A percentile compares a stretch with the other conserved stretches of the same genome.
Evolutionary conservation across 2,329 filamentous ascomycete species (phyloP).

Genomic region (Paraconiothyrium brasiliense): DNA sequence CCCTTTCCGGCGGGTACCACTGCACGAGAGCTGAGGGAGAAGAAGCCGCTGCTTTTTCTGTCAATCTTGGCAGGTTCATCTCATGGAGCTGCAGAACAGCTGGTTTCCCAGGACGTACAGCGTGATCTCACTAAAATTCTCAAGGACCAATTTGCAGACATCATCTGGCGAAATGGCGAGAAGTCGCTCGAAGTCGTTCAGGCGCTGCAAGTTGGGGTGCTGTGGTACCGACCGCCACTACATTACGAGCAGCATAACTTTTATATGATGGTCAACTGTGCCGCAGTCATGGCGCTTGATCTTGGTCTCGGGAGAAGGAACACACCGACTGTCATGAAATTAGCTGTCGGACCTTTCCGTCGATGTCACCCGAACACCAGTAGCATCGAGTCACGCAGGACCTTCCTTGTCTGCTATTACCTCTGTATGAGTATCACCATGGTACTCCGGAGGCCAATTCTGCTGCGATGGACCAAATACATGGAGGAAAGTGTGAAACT

Average conservation of each 20-base stretch:
- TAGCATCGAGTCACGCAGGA: slow-evolving; percentile 65
- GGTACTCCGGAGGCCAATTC: slow-evolving; percentile 66
- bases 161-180: slow-evolving; percentile 76
- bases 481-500: slow-evolving; percentile 70
- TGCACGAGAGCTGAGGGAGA: slow-evolving; percentile 63
- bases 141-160: slow-evolving; percentile 77
- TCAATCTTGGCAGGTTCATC: slow-evolving; percentile 65
- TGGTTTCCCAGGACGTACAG: slow-evolving; percentile 65
- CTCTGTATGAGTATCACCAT: slow-evolving; percentile 66
- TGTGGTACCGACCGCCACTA: slow-evolving; percentile 88
- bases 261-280: slow-evolving; percentile 85
- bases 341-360: slow-evolving; percentile 45
- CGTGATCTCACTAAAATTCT: slow-evolving; percentile 72
- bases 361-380: slow-evolving; percentile 57
- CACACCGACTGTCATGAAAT: slow-evolving; percentile 51
- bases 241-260: slow-evolving; percentile 88
- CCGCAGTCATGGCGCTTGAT: slow-evolving; percentile 83
- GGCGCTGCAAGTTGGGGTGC: slow-evolving; percentile 75
- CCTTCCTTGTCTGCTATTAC: slow-evolving; percentile 70
- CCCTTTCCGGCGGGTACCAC: slow-evolving; percentile 64
- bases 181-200: slow-evolving; percentile 88
- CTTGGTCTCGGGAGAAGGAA: slow-evolving; percentile 75
- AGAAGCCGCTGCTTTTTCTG: slow-evolving; percentile 68
- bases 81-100: slow-evolving; percentile 53
- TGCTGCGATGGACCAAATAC: slow-evolving; percentile 69